These are phyloP conservation scores for Ustilago tritici DNA, from an alignment of 1,284 basidiomycete species.

Conservation along the genomic window DNA sequence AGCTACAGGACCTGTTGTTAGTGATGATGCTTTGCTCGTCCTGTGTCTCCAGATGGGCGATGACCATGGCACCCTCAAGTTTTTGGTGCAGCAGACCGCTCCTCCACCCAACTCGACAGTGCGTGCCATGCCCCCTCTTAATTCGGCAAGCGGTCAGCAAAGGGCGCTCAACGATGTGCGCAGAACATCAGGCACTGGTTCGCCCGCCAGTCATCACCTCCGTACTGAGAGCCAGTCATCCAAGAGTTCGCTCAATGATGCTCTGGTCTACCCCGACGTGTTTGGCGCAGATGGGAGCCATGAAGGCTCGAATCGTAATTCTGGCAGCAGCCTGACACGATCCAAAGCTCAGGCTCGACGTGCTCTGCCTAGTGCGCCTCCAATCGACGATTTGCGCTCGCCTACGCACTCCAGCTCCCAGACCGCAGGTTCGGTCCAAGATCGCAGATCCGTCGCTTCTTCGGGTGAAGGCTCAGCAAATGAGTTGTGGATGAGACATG, in stretches of 20 bases:
- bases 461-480: slow-evolving; percentile 36
- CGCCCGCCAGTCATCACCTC: slow-evolving; percentile 36
- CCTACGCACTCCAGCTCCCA: slow-evolving; percentile 21
- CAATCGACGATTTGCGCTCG: slow-evolving; percentile 42
- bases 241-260: slow-evolving; percentile 56
- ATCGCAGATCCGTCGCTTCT: slow-evolving; percentile 44
- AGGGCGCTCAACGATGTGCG: slow-evolving; percentile 29
- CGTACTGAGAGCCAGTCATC: slow-evolving; percentile 57
- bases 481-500: slow-evolving; percentile 24
- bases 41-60: slow-evolving; percentile 67
- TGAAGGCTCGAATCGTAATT: slow-evolving; percentile 44
- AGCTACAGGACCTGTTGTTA: slow-evolving; percentile 57
- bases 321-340: slow-evolving; percentile 45
- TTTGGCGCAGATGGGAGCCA: slow-evolving; percentile 30
- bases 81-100: slow-evolving; percentile 59
- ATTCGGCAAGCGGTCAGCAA: slow-evolving; percentile 25
- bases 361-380: slow-evolving; percentile 41
- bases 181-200: slow-evolving; percentile 23
- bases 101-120: slow-evolving; percentile 40
- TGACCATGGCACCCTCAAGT: slow-evolving; percentile 67
- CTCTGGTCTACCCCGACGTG: slow-evolving; percentile 35
- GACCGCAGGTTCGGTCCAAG: slow-evolving; percentile 14
- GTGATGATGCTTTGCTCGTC: slow-evolving; percentile 65
- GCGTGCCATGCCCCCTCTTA: slow-evolving; percentile 53
- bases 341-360: slow-evolving; percentile 54